Conservation (phyloP, 441 rosid genomes). For the Gossypium aridum region DNA sequence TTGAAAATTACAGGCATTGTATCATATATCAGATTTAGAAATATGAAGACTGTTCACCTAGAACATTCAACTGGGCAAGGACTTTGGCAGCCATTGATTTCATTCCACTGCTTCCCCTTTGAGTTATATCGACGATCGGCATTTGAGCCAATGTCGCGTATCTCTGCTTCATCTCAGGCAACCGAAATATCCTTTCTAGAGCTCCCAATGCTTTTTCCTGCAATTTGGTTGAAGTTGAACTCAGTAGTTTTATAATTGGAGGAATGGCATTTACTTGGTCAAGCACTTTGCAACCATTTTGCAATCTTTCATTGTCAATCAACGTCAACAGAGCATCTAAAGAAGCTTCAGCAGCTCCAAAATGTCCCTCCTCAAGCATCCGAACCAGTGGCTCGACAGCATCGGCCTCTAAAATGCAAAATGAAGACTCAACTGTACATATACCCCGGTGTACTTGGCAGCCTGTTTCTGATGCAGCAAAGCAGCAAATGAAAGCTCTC, state of each 20-base stretch:
- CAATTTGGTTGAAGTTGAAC: slow-evolving; percentile 16
- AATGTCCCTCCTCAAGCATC: slow-evolving; percentile 22
- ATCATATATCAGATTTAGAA: slow-evolving; percentile 11
- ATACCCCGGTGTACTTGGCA: slow-evolving; percentile 34
- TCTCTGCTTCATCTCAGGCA: slow-evolving; percentile 24
- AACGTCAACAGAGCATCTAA: slow-evolving; percentile 36
- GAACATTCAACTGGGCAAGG: slow-evolving; percentile 26
- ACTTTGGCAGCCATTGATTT: slow-evolving; percentile 32
- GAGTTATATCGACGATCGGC: slow-evolving; percentile 32
- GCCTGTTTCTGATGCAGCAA: slow-evolving; percentile 13
- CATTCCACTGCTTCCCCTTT: slow-evolving; percentile 26
- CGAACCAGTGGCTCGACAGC: slow-evolving; percentile 29
- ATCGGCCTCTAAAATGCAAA: slow-evolving; percentile 34
- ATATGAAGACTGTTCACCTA: slow-evolving; percentile 30
- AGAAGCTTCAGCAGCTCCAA: slow-evolving; percentile 26
- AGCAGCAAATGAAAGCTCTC: slow-evolving; percentile 14
- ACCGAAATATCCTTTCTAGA: slow-evolving; percentile 25
- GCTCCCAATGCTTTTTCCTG: slow-evolving; percentile 27
- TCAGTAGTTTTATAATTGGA: slow-evolving; percentile 26
- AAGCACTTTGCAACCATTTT: slow-evolving; percentile 25
- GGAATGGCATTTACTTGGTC: slow-evolving; percentile 21
- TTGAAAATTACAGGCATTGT: neutral
- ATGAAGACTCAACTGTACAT: slow-evolving; percentile 30
- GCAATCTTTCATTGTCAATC: slow-evolving; percentile 24
- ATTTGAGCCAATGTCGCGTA: slow-evolving; percentile 25